A percentile compares a stretch with the other conserved stretches of the same genome.
phyloP scores from a whole-genome alignment of 1,139 yeast genomes.

The Candida neerlandica region DNA sequence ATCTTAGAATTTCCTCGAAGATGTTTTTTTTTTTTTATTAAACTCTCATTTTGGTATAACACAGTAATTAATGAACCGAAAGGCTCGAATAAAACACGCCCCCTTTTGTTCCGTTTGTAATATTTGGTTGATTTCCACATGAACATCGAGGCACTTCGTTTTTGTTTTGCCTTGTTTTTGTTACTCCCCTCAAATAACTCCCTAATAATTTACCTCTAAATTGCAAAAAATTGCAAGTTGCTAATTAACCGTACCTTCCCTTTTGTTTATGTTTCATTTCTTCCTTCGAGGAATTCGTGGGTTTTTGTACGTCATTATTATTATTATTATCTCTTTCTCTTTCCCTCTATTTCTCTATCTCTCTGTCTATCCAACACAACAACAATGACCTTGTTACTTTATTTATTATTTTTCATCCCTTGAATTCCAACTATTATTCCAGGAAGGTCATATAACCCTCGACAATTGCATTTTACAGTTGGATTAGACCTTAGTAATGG shows the following conservation, averaged over 20 bases:
- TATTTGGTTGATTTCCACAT: neutral
- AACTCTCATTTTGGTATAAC: neutral
- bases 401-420: no score
- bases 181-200: no score
- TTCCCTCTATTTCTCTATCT: neutral
- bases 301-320: no score
- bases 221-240: no score
- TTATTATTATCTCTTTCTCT: neutral
- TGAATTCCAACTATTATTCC: no score
- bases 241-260: neutral
- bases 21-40: neutral
- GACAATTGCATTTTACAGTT: no score
- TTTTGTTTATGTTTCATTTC: neutral
- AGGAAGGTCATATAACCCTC: no score
- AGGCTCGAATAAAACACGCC: neutral
- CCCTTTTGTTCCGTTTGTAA: neutral
- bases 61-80: neutral
- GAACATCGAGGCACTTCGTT: neutral
- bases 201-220: no score
- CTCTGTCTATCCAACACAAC: neutral
- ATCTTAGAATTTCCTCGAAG: neutral
- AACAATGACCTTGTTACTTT: neutral
- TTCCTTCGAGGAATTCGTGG: no score
- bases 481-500: no score
- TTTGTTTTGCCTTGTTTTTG: neutral